These are phyloP conservation scores for Triticum turgidum DNA, from an alignment of 176 grass and related monocot genomes.

Conservation along the genomic window DNA sequence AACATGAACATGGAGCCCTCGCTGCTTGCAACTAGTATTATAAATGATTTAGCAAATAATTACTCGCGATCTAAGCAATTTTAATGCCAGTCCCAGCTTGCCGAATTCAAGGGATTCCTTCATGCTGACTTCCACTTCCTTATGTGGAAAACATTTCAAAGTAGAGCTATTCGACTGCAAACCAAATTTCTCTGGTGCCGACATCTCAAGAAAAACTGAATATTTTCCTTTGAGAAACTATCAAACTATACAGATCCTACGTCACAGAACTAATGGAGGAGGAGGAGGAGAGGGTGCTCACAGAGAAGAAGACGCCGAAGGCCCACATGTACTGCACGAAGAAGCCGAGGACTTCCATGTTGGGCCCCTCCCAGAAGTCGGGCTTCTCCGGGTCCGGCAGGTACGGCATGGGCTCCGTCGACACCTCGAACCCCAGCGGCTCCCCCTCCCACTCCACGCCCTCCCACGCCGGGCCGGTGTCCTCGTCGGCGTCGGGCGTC, in stretches of 20 bases:
- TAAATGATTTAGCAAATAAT: neutral
- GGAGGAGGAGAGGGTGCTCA: slow-evolving; percentile 35
- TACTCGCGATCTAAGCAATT: neutral
- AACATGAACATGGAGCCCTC: neutral
- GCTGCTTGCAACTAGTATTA: too few relatives aligned
- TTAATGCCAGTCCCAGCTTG: neutral
- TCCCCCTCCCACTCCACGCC: slow-evolving; percentile 46
- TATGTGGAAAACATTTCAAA: neutral
- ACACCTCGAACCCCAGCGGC: slow-evolving; percentile 71
- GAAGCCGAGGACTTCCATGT: slow-evolving; percentile 74
- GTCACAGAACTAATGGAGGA: neutral
- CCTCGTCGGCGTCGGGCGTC: slow-evolving; percentile 30
- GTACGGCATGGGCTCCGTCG: slow-evolving; percentile 78
- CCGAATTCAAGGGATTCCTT: neutral
- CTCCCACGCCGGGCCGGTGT: slow-evolving; percentile 1
- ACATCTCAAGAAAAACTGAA: neutral
- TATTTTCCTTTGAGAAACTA: neutral
- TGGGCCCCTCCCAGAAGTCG: slow-evolving; percentile 71
- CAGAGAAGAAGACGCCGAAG: slow-evolving; percentile 83
- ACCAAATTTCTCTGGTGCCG: neutral
- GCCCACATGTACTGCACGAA: slow-evolving; percentile 90
- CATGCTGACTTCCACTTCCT: neutral
- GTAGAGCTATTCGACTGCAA: neutral
- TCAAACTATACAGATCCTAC: neutral
- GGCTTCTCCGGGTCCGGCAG: slow-evolving; percentile 52